Base-by-base conservation (phyloP, 2,329 filamentous ascomycete genomes). In the Lasiodiplodia sp. region DNA sequence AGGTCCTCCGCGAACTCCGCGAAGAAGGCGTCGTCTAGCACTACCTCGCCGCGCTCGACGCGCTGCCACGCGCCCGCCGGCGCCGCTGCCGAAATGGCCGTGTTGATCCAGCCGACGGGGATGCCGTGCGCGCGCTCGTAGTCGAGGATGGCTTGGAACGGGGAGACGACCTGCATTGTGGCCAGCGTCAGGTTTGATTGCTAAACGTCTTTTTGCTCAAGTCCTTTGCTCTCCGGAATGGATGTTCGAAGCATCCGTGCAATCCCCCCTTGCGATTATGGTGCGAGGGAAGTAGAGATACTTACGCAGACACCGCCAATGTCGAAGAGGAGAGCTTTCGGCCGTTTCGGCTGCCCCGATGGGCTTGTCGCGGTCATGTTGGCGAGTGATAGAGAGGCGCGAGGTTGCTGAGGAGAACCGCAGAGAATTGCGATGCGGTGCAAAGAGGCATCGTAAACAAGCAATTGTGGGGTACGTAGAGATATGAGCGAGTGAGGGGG, bases 271-370 rank as follows among this genome's bases (percentile, higher is more conserved):
- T 14, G 40, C 31, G 31, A 60, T 62, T 75, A 70, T 28, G 40
- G 56, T 53, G 64, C 34, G 25, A 51, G 40, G 58, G 44, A 28
- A 47, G 23, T 11, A 6, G 23, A 18, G 23, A 52, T 70, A 89
- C 93, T 85, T 91, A 97, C 95, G 86, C 93, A 96, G 73, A 99
- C 96, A 71, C 96, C 96, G 49, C 96, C 96, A 73, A 99, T 96
- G 81, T 99, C 96, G 79, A 98, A 98, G 25, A 99, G 85, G 1
- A 80, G 74, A n/a, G 78, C 79, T 70, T 74, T 75, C 23, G 52
- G 49, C 31, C 28, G 40, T 23, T 40, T 37, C 11, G 49, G 25
- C 23, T 31, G 23, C 21, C 18, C 3, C 21, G 34, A 37, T 28
- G 64, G 18, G 44, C 44, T n/a, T 8, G 44, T 11, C 25, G 63